Conservation (phyloP, 164 flowering plant genomes). For the Annona cherimola region DNA sequence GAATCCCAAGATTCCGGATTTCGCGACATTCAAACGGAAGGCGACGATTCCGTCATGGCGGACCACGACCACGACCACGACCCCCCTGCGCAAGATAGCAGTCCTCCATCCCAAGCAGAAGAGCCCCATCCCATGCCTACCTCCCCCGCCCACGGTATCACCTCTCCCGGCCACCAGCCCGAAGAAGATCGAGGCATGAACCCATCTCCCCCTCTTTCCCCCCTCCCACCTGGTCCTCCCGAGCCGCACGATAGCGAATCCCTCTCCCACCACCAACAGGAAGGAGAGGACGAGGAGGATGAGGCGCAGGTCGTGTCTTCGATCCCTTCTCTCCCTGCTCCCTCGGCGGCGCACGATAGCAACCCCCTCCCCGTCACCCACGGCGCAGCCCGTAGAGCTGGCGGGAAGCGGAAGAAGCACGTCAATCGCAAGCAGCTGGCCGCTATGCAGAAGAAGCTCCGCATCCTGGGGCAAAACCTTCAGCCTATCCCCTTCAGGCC, state of each 20-base stretch:
- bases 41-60: background rate
- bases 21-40: background rate
- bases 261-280: conserved; percentile 1
- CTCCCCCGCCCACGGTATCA: background rate
- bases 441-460: conserved; percentile 39
- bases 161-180: background rate
- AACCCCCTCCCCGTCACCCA: conserved; percentile 9
- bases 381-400: too few species aligned
- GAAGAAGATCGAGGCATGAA: conserved; percentile 22
- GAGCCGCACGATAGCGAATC: conserved; percentile 10
- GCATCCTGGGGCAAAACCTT: conserved; percentile 22
- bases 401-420: conserved; percentile 31
- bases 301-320: background rate
- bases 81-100: background rate
- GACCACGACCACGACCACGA: background rate
- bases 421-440: conserved; percentile 12
- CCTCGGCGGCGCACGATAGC: conserved; percentile 6
- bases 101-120: background rate
- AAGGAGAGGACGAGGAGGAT: background rate
- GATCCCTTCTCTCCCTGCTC: background rate
- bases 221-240: conserved; percentile 3
- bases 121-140: background rate
- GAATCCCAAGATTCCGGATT: conserved; percentile 10
- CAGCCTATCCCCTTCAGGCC: conserved; percentile 62
- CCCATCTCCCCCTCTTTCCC: conserved; percentile 13